Base-by-base conservation (phyloP, 345 rosid genomes). In the Aurinia saxatilis region DNA sequence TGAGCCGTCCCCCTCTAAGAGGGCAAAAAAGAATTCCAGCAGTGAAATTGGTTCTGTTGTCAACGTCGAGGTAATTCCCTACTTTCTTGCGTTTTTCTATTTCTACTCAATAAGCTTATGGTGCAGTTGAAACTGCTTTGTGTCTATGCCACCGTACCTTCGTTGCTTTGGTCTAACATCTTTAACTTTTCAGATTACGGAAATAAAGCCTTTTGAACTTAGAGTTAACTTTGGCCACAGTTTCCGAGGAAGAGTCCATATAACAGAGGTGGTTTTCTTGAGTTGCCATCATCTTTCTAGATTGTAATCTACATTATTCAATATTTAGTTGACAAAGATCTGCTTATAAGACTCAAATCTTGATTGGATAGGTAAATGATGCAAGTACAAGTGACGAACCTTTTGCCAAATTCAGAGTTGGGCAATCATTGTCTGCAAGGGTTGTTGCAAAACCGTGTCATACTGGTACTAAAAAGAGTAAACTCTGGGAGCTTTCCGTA, bases 161-260 rank as follows among this genome's bases (percentile, higher is more conserved):
- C 36, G 31, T 30, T 56, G 70, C 50, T 50, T 45, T 47, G 23
- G 33, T 13, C 63, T 63, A 54, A 38, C 46, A 18, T 54, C 42
- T 76, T 23, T 65, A 68, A 17, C 52, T 71, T 70, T 61, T 12
- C 80, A 90, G 97, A 80, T 93, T 76, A 93, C 96, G 62, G 96
- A 87, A 71, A 82, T 84, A 53, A 93, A 78, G 78, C 81, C 95
- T 51, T 75, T 90, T 57, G 97, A 93, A 73, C 66, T 90, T 68
- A 81, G 88, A 73, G 64, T 87, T 72, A 90, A 93, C 76, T 89
- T 93, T 63, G 96, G 95, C 50, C 75, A 75, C 73, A 86, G 83
- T 68, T 81, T 82, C 50, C 83, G 63, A 7, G 99, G 99, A 63
- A 80, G 97, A 67, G 72, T 90, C 70, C 95, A 87, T 59, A 78